Base-by-base conservation (phyloP, 768 basidiomycete genomes). In the Leucosporidium scottii region DNA sequence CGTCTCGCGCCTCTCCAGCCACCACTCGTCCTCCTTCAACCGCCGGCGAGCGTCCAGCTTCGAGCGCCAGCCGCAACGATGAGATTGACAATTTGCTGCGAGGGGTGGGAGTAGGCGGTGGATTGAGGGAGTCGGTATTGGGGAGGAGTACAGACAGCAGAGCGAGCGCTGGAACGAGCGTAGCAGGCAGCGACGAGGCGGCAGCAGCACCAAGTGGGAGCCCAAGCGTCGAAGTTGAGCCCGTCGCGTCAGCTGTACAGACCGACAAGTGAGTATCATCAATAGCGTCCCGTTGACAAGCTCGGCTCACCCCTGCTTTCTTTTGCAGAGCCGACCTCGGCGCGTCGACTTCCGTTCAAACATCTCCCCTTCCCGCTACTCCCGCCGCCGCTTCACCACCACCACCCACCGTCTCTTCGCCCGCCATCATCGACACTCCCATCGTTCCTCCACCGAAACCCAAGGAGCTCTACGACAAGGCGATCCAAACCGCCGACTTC, bases 401-500 rank as follows among this genome's bases (percentile, higher is more conserved):
- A n/a, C 65, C 4, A 62, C 69, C 20, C 51, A 59, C 39, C 60
- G 62, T 25, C 8, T 57, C 47, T 55, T 56, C 59, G 25, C 57
- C 4, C 28, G 34, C 10, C 39, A 44, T 44, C 39, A 13, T 44
- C 15, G 39, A 44, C 7, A 13, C 39, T 44, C 39, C 39, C 39
- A 13, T 44, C 10, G 15, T 59, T 54, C 62, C 63, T 13, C 64
- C 64, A 6, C 62, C 39, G 13, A 44, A 67, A 39, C 64, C 68
- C 44, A 63, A 70, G 47, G 61, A 69, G 54, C 47, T 68, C 12
- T 75, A 76, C 62, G 73, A 75, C 68, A 76, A 76, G 51, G 68
- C 63, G 17, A 71, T 76, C 28, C 75, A 76, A 58, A 76, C 75
- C n/a, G 54, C 67, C 9, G 30, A 31, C 54, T 51, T 56, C 53